These are phyloP conservation scores for Kazachstania psychrophila DNA, from an alignment of 805 yeast species.

Conservation along the genomic window DNA sequence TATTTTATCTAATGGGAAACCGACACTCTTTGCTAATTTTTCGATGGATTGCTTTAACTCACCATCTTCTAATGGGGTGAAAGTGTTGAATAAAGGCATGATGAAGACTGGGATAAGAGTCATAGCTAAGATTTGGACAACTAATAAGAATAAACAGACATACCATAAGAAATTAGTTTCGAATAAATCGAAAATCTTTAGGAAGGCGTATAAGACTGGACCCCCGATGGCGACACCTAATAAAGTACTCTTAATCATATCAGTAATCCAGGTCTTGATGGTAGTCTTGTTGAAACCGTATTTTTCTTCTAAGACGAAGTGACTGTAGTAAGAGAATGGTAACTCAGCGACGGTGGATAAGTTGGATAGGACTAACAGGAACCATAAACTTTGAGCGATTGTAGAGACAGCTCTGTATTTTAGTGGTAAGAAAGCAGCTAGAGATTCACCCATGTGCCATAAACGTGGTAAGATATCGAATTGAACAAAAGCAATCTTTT, in stretches of 20 bases:
- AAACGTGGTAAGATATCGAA: constrained; percentile 56
- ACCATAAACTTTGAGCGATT: constrained; percentile 63
- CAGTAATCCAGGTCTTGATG: constrained; percentile 58
- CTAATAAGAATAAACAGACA: constrained; percentile 60
- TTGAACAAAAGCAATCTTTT: constrained; percentile 50
- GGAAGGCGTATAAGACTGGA: constrained; percentile 64
- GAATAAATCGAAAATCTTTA: constrained; percentile 70
- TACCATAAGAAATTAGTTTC: constrained; percentile 79
- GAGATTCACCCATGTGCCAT: constrained; percentile 43
- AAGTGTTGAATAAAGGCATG: constrained; percentile 87
- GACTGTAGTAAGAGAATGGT: constrained; percentile 67
- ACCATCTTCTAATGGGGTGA: constrained; percentile 84
- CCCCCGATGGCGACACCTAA: constrained; percentile 54
- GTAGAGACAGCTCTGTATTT: constrained; percentile 39
- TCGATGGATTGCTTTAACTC: constrained; percentile 77
- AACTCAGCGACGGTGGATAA: constrained; percentile 45
- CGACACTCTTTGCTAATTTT: constrained; percentile 59
- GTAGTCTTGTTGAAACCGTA: constrained; percentile 92
- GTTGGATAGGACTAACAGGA: constrained; percentile 43
- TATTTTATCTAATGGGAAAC: constrained; percentile 79
- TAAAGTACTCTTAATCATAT: constrained; percentile 50
- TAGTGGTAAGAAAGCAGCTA: constrained; percentile 26
- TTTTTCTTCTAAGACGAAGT: constrained; percentile 84
- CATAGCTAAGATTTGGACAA: constrained; percentile 63
- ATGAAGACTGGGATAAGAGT: constrained; percentile 77